These are phyloP conservation scores for Circinella minor DNA, from an alignment of 371 early-diverging fungal species.

Conservation along the genomic window DNA sequence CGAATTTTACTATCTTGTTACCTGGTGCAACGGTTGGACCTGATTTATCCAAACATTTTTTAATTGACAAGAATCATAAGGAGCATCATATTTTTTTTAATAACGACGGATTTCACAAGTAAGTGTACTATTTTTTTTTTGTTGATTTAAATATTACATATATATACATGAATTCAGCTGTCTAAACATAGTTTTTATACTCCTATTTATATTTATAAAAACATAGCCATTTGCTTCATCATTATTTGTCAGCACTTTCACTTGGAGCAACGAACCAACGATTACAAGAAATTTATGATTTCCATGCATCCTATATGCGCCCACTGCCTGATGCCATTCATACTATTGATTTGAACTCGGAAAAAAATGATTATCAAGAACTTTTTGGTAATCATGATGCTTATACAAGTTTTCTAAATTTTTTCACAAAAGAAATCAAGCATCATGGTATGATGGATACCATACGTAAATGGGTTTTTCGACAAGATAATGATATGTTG, in stretches of 20 bases:
- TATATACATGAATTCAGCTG: not conserved
- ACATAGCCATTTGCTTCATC: constrained; percentile 56
- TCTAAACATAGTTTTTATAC: too few relatives aligned
- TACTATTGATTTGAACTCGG: constrained; percentile 20
- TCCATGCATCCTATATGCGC: constrained; percentile 39
- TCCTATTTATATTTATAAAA: too few relatives aligned
- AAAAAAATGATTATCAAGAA: not conserved
- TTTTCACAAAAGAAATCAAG: constrained; percentile 55
- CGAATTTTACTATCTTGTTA: too few relatives aligned
- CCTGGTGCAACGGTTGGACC: too few relatives aligned
- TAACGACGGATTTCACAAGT: not conserved
- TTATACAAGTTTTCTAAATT: constrained; percentile 49
- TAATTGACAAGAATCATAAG: not conserved
- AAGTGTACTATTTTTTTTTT: not conserved
- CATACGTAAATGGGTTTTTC: constrained; percentile 50
- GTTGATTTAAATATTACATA: not conserved
- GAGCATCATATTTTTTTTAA: not conserved
- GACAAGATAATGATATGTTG: constrained; percentile 33
- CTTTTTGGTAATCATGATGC: constrained; percentile 42
- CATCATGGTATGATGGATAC: constrained; percentile 42
- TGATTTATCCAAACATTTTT: not conserved
- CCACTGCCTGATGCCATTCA: constrained; percentile 29
- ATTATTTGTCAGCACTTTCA: constrained; percentile 56
- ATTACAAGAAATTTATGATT: constrained; percentile 52
- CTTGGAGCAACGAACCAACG: constrained; percentile 54